phyloP scores from a whole-genome alignment of 257 asterid genomes.

The Euphrasia confusa region DNA sequence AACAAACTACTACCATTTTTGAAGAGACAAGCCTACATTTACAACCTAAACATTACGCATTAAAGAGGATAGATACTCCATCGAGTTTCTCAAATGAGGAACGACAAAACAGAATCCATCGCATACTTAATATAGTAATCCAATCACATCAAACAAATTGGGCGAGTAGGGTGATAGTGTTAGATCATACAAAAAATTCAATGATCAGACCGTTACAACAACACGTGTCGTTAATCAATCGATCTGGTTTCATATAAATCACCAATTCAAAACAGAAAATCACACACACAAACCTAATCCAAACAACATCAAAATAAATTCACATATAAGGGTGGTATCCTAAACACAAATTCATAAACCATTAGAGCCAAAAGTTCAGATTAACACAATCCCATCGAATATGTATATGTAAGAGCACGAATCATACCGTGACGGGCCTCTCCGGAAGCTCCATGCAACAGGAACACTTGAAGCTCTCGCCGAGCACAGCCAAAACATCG shows the following conservation, averaged over 20 bases:
- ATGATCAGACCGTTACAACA: not conserved
- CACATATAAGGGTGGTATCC: not conserved
- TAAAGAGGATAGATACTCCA: not conserved
- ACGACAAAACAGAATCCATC: not conserved
- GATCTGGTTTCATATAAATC: not conserved
- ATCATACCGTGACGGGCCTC: constrained; percentile 73
- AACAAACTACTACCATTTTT: not conserved
- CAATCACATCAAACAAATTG: not conserved
- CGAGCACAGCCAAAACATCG: constrained; percentile 41
- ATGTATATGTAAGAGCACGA: not conserved
- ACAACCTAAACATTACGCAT: not conserved
- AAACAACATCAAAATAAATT: not conserved
- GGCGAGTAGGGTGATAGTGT: not conserved
- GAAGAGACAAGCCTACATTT: not conserved
- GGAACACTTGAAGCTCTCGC: constrained; percentile 60
- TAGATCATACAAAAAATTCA: not conserved
- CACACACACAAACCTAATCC: not conserved
- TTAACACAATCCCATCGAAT: too few relatives aligned
- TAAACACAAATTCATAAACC: not conserved
- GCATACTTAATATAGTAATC: not conserved
- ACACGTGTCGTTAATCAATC: not conserved
- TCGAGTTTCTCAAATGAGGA: not conserved
- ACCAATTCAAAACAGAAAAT: not conserved
- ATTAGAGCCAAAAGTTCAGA: too few relatives aligned
- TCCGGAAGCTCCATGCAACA: constrained; percentile 81